phyloP scores from a whole-genome alignment of 1,284 basidiomycete genomes.

The Phlebopus sp. region DNA sequence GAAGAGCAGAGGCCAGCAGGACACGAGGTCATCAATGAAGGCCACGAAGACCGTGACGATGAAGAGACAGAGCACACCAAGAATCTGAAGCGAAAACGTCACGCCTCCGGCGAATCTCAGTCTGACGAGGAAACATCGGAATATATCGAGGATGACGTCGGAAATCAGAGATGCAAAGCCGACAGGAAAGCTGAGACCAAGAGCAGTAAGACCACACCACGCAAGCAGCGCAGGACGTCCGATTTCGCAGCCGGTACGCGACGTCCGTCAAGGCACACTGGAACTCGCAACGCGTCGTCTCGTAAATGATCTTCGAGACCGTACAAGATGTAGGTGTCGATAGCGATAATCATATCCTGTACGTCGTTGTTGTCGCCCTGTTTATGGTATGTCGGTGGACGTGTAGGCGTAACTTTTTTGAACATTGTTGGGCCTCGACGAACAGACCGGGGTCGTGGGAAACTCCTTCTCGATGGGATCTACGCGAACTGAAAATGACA shows the following conservation, averaged over 20 bases:
- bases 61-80: not conserved
- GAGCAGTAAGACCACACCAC: not conserved
- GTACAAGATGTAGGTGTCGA: no score
- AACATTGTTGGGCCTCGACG: not conserved
- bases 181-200: not conserved
- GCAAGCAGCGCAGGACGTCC: not conserved
- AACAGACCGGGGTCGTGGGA: not conserved
- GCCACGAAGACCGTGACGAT: not conserved
- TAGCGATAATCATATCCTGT: no score
- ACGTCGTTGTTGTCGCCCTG: no score
- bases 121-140: not conserved
- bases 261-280: not conserved
- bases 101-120: not conserved
- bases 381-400: no score
- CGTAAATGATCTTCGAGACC: no score
- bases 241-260: not conserved
- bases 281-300: not conserved
- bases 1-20: not conserved
- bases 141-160: not conserved
- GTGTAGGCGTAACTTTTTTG: no score
- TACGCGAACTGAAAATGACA: not conserved
- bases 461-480: not conserved
- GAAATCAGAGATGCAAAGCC: not conserved
- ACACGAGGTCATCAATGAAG: not conserved
- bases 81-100: conserved; percentile 1